Conservation (phyloP, 2,329 filamentous ascomycete species). For the Pseudopyrenochaeta lycopersici region DNA sequence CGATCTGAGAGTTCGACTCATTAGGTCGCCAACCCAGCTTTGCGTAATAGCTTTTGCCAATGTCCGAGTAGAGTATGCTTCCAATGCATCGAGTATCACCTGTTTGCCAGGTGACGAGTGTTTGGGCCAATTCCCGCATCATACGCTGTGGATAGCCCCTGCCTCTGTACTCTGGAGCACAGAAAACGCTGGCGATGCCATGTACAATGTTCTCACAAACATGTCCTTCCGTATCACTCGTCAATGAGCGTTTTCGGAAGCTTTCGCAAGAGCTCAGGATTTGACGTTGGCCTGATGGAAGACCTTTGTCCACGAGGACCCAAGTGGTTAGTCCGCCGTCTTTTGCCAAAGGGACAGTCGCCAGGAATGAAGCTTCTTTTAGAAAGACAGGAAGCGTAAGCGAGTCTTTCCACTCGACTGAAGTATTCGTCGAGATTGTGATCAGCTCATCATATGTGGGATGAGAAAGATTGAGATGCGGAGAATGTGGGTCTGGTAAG, state of each 20-base stretch:
- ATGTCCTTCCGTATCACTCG: slow-evolving; percentile 53
- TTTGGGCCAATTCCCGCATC: slow-evolving; percentile 71
- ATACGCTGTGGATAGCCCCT: slow-evolving; percentile 78
- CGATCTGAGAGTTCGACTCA: slow-evolving; percentile 72
- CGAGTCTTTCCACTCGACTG: not conserved
- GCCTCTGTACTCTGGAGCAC: slow-evolving; percentile 69
- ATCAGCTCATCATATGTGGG: not conserved
- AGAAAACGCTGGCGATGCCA: slow-evolving; percentile 80
- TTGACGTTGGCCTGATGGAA: slow-evolving; percentile 50
- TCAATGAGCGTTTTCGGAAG: slow-evolving; percentile 51
- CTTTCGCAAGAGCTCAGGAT: slow-evolving; percentile 67
- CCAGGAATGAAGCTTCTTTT: not conserved
- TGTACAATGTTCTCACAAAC: slow-evolving; percentile 67
- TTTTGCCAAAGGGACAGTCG: slow-evolving; percentile 64
- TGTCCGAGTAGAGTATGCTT: slow-evolving; percentile 83
- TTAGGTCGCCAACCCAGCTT: slow-evolving; percentile 76
- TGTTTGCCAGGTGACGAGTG: slow-evolving; percentile 60
- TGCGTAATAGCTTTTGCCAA: slow-evolving; percentile 81
- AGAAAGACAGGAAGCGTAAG: not conserved
- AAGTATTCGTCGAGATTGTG: not conserved
- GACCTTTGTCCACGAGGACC: slow-evolving; percentile 60
- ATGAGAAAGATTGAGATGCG: not conserved
- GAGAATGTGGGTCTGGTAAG: not conserved
- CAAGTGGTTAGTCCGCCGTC: slow-evolving; percentile 63
- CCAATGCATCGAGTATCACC: slow-evolving; percentile 58